Evolutionary conservation across 139 green algal species (phyloP).

Genomic region (Zygnema circumcarinatum): DNA sequence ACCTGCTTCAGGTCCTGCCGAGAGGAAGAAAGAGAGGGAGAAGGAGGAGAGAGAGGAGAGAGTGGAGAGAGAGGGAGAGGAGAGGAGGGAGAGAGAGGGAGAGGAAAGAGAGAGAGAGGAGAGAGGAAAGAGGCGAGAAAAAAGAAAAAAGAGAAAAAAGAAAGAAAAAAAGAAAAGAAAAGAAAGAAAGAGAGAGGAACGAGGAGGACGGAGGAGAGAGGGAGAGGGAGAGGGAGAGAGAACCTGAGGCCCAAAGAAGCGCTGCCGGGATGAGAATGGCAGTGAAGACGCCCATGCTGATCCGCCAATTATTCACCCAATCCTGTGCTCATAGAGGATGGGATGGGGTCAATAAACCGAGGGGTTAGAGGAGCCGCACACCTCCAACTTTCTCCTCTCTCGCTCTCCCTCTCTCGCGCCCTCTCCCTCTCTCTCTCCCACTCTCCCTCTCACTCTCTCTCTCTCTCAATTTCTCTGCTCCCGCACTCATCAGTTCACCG

Average conservation of each 20-base stretch:
- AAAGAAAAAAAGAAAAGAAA: neutral
- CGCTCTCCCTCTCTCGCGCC: neutral
- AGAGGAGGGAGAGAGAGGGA: neutral
- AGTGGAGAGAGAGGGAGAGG: neutral
- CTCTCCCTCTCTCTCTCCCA: neutral
- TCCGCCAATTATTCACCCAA: conserved; percentile 9
- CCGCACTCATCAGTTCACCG: neutral
- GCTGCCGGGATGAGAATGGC: neutral
- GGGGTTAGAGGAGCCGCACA: too few species aligned
- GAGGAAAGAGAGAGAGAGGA: neutral
- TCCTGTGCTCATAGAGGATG: conserved; percentile 1
- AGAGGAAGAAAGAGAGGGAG: neutral
- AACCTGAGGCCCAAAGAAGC: conserved; percentile 14
- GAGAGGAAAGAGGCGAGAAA: neutral
- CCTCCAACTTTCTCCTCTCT: neutral
- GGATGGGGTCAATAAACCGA: too few species aligned
- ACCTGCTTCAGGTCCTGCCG: too few species aligned
- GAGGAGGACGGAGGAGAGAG: neutral
- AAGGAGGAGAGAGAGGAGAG: neutral
- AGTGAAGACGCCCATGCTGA: conserved; percentile 29
- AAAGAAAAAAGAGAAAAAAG: neutral
- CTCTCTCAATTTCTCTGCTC: neutral
- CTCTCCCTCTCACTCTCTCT: neutral
- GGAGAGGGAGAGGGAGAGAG: neutral
- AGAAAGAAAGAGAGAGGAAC: neutral